Evolutionary conservation across 176 grass and related monocot genomes (phyloP).

Genomic region (Luzula sylvatica): DNA sequence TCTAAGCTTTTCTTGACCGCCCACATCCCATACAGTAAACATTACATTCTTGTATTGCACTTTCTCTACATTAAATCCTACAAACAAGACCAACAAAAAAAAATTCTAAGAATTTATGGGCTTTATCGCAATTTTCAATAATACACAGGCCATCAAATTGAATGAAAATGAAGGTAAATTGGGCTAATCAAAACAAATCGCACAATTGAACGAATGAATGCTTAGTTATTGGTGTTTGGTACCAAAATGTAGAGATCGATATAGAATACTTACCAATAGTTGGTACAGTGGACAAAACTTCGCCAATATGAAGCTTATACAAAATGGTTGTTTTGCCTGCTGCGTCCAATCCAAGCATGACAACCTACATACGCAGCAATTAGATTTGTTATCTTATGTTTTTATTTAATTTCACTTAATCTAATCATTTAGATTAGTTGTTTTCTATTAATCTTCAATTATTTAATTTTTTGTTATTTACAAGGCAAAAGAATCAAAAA

Average conservation of each 20-base stretch:
- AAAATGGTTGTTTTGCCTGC: conserved; percentile 24
- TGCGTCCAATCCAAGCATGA: conserved; percentile 23
- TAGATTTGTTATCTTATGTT: too few species aligned
- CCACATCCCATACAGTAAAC: conserved; percentile 21
- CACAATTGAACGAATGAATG: too few species aligned
- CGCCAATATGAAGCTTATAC: conserved; percentile 22
- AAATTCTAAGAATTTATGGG: conserved; percentile 7
- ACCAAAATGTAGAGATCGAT: conserved; percentile 1
- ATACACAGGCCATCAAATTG: too few species aligned
- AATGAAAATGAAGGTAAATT: not conserved
- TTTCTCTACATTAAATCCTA: conserved; percentile 25
- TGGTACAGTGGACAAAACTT: conserved; percentile 24
- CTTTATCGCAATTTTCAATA: too few species aligned
- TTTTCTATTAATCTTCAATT: not conserved
- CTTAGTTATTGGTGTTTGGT: too few species aligned
- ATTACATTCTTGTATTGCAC: conserved; percentile 24
- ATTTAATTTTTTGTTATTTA: conserved; percentile 4
- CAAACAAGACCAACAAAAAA: not conserved
- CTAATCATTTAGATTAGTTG: not conserved
- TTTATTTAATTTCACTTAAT: not conserved
- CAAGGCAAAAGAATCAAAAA: too few species aligned
- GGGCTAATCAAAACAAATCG: not conserved
- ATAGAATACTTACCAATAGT: conserved; percentile 7
- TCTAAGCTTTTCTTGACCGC: conserved; percentile 19
- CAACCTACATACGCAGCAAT: conserved; percentile 12